These are phyloP conservation scores for Kwoniella mangroviensis DNA, from an alignment of 768 basidiomycete genomes.

Conservation along the genomic window DNA sequence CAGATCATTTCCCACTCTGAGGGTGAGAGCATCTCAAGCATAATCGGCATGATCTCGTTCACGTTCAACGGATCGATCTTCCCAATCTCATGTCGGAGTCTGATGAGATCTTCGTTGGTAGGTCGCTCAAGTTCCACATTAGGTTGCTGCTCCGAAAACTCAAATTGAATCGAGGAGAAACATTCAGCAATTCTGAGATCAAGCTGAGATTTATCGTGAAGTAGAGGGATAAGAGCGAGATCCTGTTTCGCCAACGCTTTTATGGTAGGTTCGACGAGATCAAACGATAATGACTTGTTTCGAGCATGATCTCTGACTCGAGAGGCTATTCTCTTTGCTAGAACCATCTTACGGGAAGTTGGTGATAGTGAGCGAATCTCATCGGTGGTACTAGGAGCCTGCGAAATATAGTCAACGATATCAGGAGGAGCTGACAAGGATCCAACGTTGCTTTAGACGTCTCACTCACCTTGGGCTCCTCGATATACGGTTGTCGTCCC, in stretches of 20 bases:
- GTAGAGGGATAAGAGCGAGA: constrained; percentile 31
- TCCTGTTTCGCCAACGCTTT: constrained; percentile 30
- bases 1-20: constrained; percentile 17
- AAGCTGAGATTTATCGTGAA: constrained; percentile 29
- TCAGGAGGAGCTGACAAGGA: too few relatives aligned
- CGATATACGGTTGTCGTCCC: background rate
- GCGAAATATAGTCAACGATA: background rate
- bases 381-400: constrained; percentile 29
- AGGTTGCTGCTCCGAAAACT: background rate
- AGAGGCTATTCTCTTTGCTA: constrained; percentile 18
- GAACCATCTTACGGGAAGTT: constrained; percentile 20
- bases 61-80: constrained; percentile 38
- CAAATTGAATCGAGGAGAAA: constrained; percentile 6
- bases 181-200: constrained; percentile 30
- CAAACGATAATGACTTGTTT: background rate
- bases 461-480: constrained; percentile 5
- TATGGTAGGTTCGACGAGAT: constrained; percentile 14
- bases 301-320: constrained; percentile 18
- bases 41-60: constrained; percentile 23
- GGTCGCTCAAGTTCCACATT: background rate
- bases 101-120: constrained; percentile 1
- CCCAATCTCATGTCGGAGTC: constrained; percentile 22
- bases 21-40: constrained; percentile 18
- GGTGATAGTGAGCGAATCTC: constrained; percentile 37
- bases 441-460: background rate